Percentiles rank a stretch among this genome's conserved stretches.
phyloP scores from a whole-genome alignment of 2,329 filamentous ascomycete species.

The Neonectria punicea region DNA sequence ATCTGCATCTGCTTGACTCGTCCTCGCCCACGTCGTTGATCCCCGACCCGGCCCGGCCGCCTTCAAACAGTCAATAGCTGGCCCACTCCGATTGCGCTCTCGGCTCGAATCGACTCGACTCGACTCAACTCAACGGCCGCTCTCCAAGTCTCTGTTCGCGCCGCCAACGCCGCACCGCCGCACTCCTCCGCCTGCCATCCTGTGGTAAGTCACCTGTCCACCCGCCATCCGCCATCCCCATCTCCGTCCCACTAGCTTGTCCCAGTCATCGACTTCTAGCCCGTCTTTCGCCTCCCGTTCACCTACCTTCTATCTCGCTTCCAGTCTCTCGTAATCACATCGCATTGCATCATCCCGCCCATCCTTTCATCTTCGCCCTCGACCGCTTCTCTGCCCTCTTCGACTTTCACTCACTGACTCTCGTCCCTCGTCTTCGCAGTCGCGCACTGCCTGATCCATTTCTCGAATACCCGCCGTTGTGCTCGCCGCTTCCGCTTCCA shows the following conservation, averaged over 20 bases:
- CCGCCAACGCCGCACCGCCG: slow-evolving; percentile 28
- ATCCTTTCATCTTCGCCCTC: slow-evolving; percentile 17
- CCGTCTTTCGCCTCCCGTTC: slow-evolving; percentile 23
- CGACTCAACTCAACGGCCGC: slow-evolving; percentile 35
- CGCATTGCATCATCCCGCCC: slow-evolving; percentile 11
- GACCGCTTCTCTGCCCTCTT: slow-evolving; percentile 18
- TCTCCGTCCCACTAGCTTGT: slow-evolving; percentile 31
- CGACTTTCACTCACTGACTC: slow-evolving; percentile 33
- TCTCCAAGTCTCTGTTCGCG: slow-evolving; percentile 31
- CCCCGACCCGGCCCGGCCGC: slow-evolving; percentile 29
- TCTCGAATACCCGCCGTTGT: slow-evolving; percentile 48
- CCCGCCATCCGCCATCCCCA: slow-evolving; percentile 29
- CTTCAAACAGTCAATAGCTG: slow-evolving; percentile 18
- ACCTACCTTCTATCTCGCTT: slow-evolving; percentile 16
- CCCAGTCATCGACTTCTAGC: slow-evolving; percentile 19
- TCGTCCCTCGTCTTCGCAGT: slow-evolving; percentile 38
- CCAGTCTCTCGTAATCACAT: slow-evolving; percentile 13
- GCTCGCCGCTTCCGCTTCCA: slow-evolving; percentile 13
- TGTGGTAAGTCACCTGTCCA: slow-evolving; percentile 46
- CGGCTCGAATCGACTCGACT: slow-evolving; percentile 4
- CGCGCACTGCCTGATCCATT: slow-evolving; percentile 35
- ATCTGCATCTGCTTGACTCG: slow-evolving; percentile 24
- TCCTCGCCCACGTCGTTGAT: slow-evolving; percentile 5
- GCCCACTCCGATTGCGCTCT: slow-evolving; percentile 40
- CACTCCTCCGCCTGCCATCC: slow-evolving; percentile 25